phyloP scores from a whole-genome alignment of 1,284 basidiomycete species.

The Xerocomus amazonicus region DNA sequence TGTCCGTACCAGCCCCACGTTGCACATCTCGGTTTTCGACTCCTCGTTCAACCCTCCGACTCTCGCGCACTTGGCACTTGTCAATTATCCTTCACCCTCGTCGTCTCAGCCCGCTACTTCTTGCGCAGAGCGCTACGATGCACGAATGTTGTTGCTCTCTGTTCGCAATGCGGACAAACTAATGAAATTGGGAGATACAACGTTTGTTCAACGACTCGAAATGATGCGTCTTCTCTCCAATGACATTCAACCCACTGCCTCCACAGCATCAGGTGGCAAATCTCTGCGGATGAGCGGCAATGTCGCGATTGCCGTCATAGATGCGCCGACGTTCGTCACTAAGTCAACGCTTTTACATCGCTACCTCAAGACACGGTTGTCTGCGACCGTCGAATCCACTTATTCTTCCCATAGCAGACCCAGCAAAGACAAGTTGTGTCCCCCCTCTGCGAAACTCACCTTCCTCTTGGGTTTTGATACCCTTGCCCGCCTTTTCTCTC shows the following conservation, averaged over 20 bases:
- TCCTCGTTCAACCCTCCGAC: slow-evolving; percentile 96
- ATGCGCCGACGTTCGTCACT: slow-evolving; percentile 86
- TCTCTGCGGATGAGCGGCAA: slow-evolving; percentile 36
- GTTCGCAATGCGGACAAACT: slow-evolving; percentile 89
- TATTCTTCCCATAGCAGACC: background rate
- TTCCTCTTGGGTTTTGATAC: slow-evolving; percentile 89
- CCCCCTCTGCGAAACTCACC: slow-evolving; percentile 43
- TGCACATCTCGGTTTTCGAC: slow-evolving; percentile 73
- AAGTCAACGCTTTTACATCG: slow-evolving; percentile 68
- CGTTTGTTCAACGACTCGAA: slow-evolving; percentile 68
- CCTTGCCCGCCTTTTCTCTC: slow-evolving; percentile 77
- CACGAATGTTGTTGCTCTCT: slow-evolving; percentile 80
- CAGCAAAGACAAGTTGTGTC: slow-evolving; percentile 11
- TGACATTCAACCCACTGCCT: slow-evolving; percentile 37
- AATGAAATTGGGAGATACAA: slow-evolving; percentile 70
- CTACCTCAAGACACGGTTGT: slow-evolving; percentile 45
- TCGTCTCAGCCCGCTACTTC: slow-evolving; percentile 1
- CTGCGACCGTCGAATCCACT: slow-evolving; percentile 13
- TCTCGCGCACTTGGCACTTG: slow-evolving; percentile 79
- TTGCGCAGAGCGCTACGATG: slow-evolving; percentile 50
- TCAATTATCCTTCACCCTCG: slow-evolving; percentile 42
- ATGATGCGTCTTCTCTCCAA: slow-evolving; percentile 76
- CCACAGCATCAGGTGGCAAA: slow-evolving; percentile 4
- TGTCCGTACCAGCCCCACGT: slow-evolving; percentile 16
- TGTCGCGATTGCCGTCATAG: slow-evolving; percentile 78